Evolutionary conservation across 2,329 filamentous ascomycete species (phyloP).

Genomic region (Ophiocordyceps australis): DNA sequence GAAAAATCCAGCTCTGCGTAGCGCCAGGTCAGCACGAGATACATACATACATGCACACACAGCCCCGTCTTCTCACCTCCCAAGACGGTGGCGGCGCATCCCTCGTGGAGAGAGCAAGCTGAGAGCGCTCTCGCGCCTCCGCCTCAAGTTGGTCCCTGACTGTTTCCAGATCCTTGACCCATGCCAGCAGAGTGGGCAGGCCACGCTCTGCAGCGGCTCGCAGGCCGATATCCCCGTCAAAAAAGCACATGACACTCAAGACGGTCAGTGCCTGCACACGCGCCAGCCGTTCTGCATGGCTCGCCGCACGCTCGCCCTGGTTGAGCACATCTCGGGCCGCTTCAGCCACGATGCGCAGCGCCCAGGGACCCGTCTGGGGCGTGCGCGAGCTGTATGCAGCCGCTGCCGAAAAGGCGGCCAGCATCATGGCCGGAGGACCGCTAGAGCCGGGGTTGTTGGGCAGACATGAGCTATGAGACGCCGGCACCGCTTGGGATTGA

Average conservation of each 20-base stretch:
- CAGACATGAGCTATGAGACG: too few relatives aligned
- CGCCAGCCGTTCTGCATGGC: conserved; percentile 19
- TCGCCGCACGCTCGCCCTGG: conserved; percentile 12
- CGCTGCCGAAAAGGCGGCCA: conserved; percentile 19
- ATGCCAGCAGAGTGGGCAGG: conserved; percentile 13
- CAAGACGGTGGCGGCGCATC: conserved; percentile 19
- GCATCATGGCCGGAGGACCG: too few relatives aligned
- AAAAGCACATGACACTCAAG: conserved; percentile 21
- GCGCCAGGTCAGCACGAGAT: too few relatives aligned
- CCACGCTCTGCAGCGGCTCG: conserved; percentile 21
- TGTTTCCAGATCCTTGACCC: conserved; percentile 15
- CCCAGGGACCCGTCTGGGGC: conserved; percentile 17
- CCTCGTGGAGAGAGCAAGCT: conserved; percentile 8
- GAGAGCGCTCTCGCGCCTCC: conserved; percentile 4
- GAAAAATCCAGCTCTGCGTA: conserved; percentile 19
- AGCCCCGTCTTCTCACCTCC: conserved; percentile 15
- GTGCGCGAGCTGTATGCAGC: conserved; percentile 19
- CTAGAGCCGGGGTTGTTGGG: too few relatives aligned
- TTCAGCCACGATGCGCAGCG: conserved; percentile 19
- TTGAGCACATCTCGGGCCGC: conserved; percentile 16
- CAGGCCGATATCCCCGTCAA: conserved; percentile 22
- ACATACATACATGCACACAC: too few relatives aligned
- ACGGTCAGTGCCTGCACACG: conserved; percentile 22
- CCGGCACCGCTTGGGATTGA: too few relatives aligned
- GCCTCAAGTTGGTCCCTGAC: conserved; percentile 15